Evolutionary conservation across 495 filamentous ascomycete species (phyloP).

Genomic region (Neurospora intermedia): DNA sequence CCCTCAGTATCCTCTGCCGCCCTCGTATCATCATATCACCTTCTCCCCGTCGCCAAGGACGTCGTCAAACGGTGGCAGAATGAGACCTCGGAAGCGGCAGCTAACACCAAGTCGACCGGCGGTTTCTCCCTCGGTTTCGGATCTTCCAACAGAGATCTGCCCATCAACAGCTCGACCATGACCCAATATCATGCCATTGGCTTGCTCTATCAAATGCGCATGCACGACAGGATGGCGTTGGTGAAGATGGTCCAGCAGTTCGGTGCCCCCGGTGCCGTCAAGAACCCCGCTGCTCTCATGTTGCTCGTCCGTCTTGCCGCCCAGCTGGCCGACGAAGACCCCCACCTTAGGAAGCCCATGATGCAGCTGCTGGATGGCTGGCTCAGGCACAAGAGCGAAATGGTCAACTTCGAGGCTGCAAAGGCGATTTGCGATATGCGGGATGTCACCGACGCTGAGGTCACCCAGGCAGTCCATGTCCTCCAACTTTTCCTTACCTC

Average conservation of each 20-base stretch:
- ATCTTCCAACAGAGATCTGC: slow-evolving; percentile 55
- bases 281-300: slow-evolving; percentile 85
- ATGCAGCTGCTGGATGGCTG: slow-evolving; percentile 90
- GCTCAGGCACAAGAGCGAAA: slow-evolving; percentile 97
- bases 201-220: slow-evolving; percentile 94
- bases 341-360: slow-evolving; percentile 81
- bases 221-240: slow-evolving; percentile 92
- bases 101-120: slow-evolving; percentile 72
- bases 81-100: slow-evolving; percentile 95
- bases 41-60: slow-evolving; percentile 89
- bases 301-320: slow-evolving; percentile 89
- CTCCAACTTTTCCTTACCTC: slow-evolving; percentile 95
- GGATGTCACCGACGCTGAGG: slow-evolving; percentile 86
- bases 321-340: slow-evolving; percentile 90
- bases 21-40: slow-evolving; percentile 95
- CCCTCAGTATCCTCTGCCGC: slow-evolving; percentile 96
- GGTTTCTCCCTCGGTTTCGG: slow-evolving; percentile 87
- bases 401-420: slow-evolving; percentile 99
- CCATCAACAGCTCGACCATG: slow-evolving; percentile 80
- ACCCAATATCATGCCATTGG: slow-evolving; percentile 98
- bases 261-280: slow-evolving; percentile 77
- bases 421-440: slow-evolving; percentile 94
- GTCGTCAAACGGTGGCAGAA: slow-evolving; percentile 97
- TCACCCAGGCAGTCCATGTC: slow-evolving; percentile 83
- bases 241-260: slow-evolving; percentile 99